Conservation (phyloP, 768 basidiomycete species). For the Boletus rubescentipes region DNA sequence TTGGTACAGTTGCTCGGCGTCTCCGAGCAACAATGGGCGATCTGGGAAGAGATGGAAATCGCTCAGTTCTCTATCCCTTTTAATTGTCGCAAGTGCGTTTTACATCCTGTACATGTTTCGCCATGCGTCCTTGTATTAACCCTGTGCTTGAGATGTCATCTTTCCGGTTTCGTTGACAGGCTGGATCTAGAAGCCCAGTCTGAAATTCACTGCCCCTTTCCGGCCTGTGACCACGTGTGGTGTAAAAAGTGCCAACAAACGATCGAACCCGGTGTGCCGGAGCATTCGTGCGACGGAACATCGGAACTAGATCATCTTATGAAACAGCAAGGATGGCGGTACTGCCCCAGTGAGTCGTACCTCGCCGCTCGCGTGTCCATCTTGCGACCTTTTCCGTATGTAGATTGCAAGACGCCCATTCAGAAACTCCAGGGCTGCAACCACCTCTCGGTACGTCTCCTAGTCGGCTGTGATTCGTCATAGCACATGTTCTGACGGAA, state of each 20-base stretch:
- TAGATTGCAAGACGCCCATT: conserved; percentile 49
- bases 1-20: conserved; percentile 46
- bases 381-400: not conserved
- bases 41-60: conserved; percentile 48
- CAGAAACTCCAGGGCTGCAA: conserved; percentile 55
- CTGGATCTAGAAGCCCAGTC: conserved; percentile 41
- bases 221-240: conserved; percentile 52
- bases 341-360: conserved; percentile 50
- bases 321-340: conserved; percentile 56
- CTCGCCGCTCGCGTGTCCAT: not conserved
- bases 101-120: not conserved
- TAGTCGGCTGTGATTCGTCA: not conserved
- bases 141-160: conserved; percentile 42
- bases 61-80: conserved; percentile 40
- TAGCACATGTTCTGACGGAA: not conserved
- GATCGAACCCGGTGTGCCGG: conserved; percentile 32
- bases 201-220: conserved; percentile 50
- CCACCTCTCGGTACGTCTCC: conserved; percentile 52
- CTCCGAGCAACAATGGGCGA: conserved; percentile 40
- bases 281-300: conserved; percentile 59
- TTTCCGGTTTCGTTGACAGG: conserved; percentile 51
- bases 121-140: not conserved
- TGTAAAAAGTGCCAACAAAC: conserved; percentile 57
- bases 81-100: conserved; percentile 49
- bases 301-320: conserved; percentile 53